Conservation (phyloP, 2,329 filamentous ascomycete genomes). For the Colletotrichum godetiae region DNA sequence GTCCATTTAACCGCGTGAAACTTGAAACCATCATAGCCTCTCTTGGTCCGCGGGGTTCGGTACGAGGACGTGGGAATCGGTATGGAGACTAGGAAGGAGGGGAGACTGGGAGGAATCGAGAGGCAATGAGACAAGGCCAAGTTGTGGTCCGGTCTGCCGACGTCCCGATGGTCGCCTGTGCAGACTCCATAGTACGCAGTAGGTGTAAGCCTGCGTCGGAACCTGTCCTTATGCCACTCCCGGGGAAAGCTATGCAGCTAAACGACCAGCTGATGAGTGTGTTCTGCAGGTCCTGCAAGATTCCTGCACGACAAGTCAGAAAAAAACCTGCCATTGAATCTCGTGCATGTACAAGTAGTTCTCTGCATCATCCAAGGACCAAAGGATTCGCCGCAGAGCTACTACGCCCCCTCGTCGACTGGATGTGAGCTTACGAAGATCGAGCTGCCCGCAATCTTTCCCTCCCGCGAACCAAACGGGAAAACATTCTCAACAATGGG, state of each 20-base stretch:
- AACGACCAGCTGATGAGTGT: constrained; percentile 17
- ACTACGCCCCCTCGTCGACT: background rate
- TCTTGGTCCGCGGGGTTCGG: background rate
- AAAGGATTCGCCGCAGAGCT: background rate
- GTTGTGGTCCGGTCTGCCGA: background rate
- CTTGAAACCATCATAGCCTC: constrained; percentile 27
- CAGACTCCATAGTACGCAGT: background rate
- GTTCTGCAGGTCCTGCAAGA: constrained; percentile 12
- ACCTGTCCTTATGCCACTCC: background rate
- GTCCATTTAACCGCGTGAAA: constrained; percentile 16
- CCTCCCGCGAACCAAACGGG: background rate
- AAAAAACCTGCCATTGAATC: background rate
- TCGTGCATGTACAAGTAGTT: background rate
- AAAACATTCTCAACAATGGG: background rate
- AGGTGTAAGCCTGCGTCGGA: background rate
- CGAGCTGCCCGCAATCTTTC: constrained; percentile 11
- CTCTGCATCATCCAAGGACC: background rate
- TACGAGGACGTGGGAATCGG: background rate
- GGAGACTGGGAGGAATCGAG: background rate
- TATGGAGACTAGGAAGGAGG: background rate
- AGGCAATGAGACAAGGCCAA: background rate
- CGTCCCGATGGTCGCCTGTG: background rate
- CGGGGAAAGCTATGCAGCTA: background rate
- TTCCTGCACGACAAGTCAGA: background rate
- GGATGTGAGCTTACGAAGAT: background rate